phyloP scores from a whole-genome alignment of 2,329 filamentous ascomycete genomes.

The Pyrenophora seminiperda region DNA sequence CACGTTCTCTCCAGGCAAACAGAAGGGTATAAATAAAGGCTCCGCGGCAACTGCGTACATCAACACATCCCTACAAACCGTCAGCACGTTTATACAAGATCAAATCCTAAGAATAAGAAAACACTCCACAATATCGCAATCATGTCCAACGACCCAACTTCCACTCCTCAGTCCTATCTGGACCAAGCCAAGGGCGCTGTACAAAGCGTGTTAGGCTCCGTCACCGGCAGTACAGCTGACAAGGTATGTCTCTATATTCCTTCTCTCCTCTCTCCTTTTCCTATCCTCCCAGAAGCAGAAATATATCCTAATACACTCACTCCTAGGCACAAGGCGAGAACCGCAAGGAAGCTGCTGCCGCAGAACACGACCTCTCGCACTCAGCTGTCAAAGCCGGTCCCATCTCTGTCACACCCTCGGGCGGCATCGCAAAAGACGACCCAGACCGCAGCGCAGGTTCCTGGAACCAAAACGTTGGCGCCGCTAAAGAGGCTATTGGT shows the following conservation, averaged over 20 bases:
- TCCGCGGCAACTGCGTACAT: too few relatives aligned
- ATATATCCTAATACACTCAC: slow-evolving; percentile 27
- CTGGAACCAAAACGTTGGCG: slow-evolving; percentile 89
- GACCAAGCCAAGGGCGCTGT: slow-evolving; percentile 72
- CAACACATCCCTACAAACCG: too few relatives aligned
- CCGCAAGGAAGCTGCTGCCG: slow-evolving; percentile 68
- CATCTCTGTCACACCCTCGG: slow-evolving; percentile 69
- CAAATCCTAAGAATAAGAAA: slow-evolving; percentile 6
- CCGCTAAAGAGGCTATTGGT: slow-evolving; percentile 81
- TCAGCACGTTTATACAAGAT: background rate
- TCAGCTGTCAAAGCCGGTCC: slow-evolving; percentile 75
- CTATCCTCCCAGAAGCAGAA: slow-evolving; percentile 1
- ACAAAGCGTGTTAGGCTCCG: slow-evolving; percentile 71
- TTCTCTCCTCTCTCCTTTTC: too few relatives aligned
- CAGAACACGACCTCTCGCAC: slow-evolving; percentile 76
- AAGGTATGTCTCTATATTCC: slow-evolving; percentile 58
- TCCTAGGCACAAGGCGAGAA: slow-evolving; percentile 62
- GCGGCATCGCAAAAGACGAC: slow-evolving; percentile 73
- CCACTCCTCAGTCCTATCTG: slow-evolving; percentile 72
- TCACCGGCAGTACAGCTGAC: slow-evolving; percentile 75
- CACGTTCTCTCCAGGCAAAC: background rate
- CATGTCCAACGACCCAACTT: slow-evolving; percentile 62
- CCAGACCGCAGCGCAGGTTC: slow-evolving; percentile 71
- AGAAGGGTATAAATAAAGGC: slow-evolving; percentile 10
- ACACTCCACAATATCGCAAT: slow-evolving; percentile 17